Percentiles rank a stretch among this genome's conserved stretches.
Evolutionary conservation across 495 filamentous ascomycete genomes (phyloP).

Genomic region (Penicillium ochrochloron): DNA sequence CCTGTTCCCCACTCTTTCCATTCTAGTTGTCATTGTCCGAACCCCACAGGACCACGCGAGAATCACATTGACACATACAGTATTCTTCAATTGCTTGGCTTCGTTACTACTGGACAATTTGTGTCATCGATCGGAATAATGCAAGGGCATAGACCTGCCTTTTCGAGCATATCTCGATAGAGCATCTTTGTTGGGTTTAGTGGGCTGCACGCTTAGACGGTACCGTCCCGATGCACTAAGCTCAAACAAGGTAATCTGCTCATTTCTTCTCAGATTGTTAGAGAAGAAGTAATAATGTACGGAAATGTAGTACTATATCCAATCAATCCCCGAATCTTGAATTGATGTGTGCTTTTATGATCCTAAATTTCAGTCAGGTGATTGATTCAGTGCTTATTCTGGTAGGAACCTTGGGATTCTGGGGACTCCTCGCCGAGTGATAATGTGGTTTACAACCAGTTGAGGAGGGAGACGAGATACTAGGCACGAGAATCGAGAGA

Average conservation of each 20-base stretch:
- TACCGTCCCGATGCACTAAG: constrained; percentile 4
- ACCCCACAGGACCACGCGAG: background rate
- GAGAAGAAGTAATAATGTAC: background rate
- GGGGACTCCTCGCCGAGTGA: too few species aligned
- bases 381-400: too few species aligned
- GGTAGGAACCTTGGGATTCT: too few species aligned
- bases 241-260: constrained; percentile 10
- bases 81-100: background rate
- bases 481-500: too few species aligned
- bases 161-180: constrained; percentile 1
- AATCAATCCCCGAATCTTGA: too few species aligned
- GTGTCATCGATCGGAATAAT: background rate
- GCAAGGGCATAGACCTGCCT: background rate
- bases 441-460: too few species aligned
- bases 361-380: too few species aligned
- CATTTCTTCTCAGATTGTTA: background rate
- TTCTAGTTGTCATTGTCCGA: background rate
- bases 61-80: background rate
- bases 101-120: background rate
- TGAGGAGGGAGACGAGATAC: too few species aligned
- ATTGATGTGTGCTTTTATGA: too few species aligned
- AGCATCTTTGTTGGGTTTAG: background rate
- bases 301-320: background rate
- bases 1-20: background rate
- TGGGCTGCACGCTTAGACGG: background rate